These are phyloP conservation scores for Parastagonospora nodorum DNA, from an alignment of 2,329 filamentous ascomycete species.

Conservation along the genomic window DNA sequence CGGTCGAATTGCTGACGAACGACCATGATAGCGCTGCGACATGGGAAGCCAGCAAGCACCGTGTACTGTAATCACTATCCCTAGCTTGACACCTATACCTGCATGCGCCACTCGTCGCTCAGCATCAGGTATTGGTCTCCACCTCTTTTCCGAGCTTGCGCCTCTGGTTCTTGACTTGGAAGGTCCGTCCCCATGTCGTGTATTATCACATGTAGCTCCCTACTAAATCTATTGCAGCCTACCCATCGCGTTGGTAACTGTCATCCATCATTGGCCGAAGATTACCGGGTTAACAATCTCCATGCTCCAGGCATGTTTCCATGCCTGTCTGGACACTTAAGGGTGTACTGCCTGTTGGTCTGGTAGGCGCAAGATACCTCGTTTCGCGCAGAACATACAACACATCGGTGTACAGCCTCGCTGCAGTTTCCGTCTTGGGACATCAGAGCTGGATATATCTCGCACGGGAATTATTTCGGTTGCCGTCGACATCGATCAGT, in stretches of 20 bases:
- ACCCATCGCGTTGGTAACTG: constrained; percentile 2
- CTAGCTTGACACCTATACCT: constrained; percentile 13
- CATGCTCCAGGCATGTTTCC: constrained; percentile 15
- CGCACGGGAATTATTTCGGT: constrained; percentile 3
- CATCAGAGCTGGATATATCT: not conserved
- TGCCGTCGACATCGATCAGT: not conserved
- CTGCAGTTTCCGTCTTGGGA: not conserved
- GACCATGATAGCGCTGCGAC: too few relatives aligned
- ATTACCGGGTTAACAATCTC: constrained; percentile 4
- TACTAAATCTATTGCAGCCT: constrained; percentile 13
- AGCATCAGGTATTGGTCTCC: constrained; percentile 10
- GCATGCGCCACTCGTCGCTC: constrained; percentile 8
- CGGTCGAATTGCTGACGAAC: too few relatives aligned
- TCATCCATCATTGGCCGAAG: constrained; percentile 6
- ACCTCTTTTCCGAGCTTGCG: constrained; percentile 4
- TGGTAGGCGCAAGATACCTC: constrained; percentile 18
- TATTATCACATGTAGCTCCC: constrained; percentile 13
- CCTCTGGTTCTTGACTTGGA: constrained; percentile 18
- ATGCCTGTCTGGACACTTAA: constrained; percentile 10
- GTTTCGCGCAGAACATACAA: not conserved
- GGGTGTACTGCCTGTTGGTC: constrained; percentile 19
- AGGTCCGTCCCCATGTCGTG: constrained; percentile 19
- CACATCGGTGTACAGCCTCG: constrained; percentile 4
- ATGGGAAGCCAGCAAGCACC: not conserved
- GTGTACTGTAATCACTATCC: constrained; percentile 5